Conservation (phyloP, 2,329 filamentous ascomycete species). For the Aaosphaeria pasadenensis region DNA sequence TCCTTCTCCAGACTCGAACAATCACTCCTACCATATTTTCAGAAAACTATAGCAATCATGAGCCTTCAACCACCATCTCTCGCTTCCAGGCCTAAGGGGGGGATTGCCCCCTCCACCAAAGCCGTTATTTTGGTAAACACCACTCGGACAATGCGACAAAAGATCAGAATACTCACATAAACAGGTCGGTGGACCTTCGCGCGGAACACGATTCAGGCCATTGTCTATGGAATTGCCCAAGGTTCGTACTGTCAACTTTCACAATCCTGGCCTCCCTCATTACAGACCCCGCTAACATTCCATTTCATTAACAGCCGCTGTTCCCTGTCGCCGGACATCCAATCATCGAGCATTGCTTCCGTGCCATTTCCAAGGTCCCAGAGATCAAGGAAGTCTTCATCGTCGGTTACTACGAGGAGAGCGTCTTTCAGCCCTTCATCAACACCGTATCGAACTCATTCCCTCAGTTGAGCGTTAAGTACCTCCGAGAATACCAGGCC, state of each 20-base stretch:
- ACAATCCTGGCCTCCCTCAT: conserved; percentile 1
- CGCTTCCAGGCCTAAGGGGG: conserved; percentile 32
- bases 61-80: conserved; percentile 37
- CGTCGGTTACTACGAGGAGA: conserved; percentile 98
- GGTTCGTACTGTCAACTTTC: conserved; percentile 49
- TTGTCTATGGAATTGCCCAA: conserved; percentile 95
- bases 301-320: conserved; percentile 63
- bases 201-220: conserved; percentile 93
- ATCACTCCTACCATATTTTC: background rate
- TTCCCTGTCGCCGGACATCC: conserved; percentile 98
- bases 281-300: conserved; percentile 16
- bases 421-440: conserved; percentile 96
- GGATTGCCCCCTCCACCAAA: conserved; percentile 64
- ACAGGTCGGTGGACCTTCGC: conserved; percentile 89
- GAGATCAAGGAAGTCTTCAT: conserved; percentile 95
- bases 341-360: conserved; percentile 97
- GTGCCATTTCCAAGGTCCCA: conserved; percentile 84
- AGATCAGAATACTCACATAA: conserved; percentile 20
- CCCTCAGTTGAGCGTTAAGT: conserved; percentile 85
- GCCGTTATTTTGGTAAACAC: conserved; percentile 82
- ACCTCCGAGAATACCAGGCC: conserved; percentile 95
- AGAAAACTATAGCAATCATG: conserved; percentile 18
- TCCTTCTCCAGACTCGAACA: conserved; percentile 2
- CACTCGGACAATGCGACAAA: conserved; percentile 6
- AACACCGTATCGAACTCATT: conserved; percentile 84